phyloP scores from a whole-genome alignment of 192 early-diverging fungal species.

The Backusella australiensis region DNA sequence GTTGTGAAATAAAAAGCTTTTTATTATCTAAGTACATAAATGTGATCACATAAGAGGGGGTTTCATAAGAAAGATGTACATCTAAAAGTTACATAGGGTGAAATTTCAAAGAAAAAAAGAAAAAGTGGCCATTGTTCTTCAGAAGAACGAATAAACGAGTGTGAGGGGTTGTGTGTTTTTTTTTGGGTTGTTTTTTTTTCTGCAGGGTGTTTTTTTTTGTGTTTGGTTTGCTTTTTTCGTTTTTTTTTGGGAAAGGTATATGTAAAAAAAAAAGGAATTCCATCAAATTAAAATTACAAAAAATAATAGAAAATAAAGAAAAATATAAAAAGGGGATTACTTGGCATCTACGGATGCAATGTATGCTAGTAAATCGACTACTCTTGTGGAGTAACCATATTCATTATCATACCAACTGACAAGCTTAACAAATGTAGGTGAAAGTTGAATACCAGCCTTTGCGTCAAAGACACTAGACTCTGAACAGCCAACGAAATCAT shows the following conservation, averaged over 20 bases:
- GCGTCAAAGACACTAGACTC: conserved; percentile 88
- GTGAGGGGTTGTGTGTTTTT: neutral
- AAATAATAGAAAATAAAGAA: neutral
- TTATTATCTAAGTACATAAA: conserved; percentile 11
- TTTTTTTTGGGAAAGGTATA: neutral
- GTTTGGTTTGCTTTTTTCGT: neutral
- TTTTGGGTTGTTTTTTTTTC: neutral
- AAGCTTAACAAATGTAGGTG: conserved; percentile 57
- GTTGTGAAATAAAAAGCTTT: conserved; percentile 11
- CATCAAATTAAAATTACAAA: conserved; percentile 3
- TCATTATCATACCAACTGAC: conserved; percentile 50
- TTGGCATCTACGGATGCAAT: conserved; percentile 50
- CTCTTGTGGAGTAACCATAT: conserved; percentile 86
- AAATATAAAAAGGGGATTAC: neutral
- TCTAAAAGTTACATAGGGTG: conserved; percentile 1
- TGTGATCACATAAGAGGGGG: conserved; percentile 5
- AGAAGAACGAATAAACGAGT: neutral
- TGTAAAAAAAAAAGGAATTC: conserved; percentile 1
- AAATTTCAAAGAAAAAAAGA: neutral
- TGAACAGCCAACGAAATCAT: conserved; percentile 88
- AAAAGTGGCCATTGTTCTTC: neutral
- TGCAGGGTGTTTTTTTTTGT: neutral
- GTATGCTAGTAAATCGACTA: conserved; percentile 80
- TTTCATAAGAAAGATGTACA: conserved; percentile 11
- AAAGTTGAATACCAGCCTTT: conserved; percentile 90